phyloP scores from a whole-genome alignment of 495 filamentous ascomycete species.

The Podospora tetraspora region DNA sequence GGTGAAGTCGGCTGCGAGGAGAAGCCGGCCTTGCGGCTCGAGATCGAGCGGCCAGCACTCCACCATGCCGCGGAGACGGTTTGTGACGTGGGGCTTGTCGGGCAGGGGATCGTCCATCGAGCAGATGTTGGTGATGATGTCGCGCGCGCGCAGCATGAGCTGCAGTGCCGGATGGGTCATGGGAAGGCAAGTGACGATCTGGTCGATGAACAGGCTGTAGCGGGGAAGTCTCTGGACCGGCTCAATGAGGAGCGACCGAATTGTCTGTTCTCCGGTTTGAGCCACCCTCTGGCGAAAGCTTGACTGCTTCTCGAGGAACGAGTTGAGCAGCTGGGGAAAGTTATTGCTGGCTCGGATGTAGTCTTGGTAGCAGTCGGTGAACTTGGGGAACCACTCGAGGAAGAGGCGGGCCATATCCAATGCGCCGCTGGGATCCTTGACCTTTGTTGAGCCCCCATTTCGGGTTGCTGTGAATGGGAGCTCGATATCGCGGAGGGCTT shows the following conservation, averaged over 20 bases:
- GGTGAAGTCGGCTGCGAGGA: conserved; percentile 75
- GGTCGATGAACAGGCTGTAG: conserved; percentile 93
- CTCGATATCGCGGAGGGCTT: conserved; percentile 65
- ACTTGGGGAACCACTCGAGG: conserved; percentile 84
- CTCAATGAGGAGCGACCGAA: conserved; percentile 92
- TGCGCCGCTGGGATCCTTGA: conserved; percentile 66
- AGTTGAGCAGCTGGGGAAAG: conserved; percentile 73
- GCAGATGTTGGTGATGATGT: conserved; percentile 92
- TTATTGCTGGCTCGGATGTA: conserved; percentile 83
- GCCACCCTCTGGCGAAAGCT: conserved; percentile 74
- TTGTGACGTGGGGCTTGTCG: conserved; percentile 64
- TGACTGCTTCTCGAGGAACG: conserved; percentile 68
- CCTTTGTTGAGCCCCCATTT: conserved; percentile 50
- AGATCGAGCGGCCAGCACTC: conserved; percentile 73
- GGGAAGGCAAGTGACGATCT: conserved; percentile 79
- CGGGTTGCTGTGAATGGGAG: conserved; percentile 30
- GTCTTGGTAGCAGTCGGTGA: conserved; percentile 80
- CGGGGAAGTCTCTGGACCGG: conserved; percentile 91
- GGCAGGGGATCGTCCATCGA: conserved; percentile 67
- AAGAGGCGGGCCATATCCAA: conserved; percentile 70
- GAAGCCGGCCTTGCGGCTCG: conserved; percentile 69
- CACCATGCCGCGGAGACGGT: conserved; percentile 67
- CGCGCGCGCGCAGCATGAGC: conserved; percentile 73
- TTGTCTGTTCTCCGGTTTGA: conserved; percentile 80
- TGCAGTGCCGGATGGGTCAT: conserved; percentile 76